Conservation (phyloP, 306 rosid species). For the Carpinus viminea region DNA sequence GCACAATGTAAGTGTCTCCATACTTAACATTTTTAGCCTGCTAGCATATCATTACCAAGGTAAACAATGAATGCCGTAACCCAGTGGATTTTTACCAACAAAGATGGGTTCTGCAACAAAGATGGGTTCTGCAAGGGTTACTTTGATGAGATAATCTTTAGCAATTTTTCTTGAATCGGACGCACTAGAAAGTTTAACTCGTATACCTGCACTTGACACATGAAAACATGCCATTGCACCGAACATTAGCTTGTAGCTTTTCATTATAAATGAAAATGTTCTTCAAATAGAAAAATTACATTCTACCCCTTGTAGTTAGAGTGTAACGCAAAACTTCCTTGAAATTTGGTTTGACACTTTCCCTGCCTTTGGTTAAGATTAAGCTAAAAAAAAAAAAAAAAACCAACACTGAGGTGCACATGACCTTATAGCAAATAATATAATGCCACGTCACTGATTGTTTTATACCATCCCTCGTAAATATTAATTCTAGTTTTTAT, state of each 20-base stretch:
- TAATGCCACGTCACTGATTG: no score
- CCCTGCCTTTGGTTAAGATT: background rate
- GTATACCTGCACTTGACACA: background rate
- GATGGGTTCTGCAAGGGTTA: background rate
- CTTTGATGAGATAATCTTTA: background rate
- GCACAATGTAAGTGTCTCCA: conserved; percentile 48
- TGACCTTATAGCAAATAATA: no score
- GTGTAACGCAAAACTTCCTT: background rate
- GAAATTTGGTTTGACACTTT: background rate
- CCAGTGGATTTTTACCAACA: background rate
- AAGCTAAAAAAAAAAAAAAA: background rate
- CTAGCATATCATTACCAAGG: background rate
- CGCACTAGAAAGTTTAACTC: background rate
- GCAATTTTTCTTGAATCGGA: background rate
- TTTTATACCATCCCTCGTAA: no score
- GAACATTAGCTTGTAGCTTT: background rate
- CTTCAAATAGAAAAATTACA: background rate
- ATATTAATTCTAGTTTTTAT: no score
- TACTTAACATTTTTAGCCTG: conserved; percentile 8
- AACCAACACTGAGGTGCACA: background rate
- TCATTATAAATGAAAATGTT: no score
- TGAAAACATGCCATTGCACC: background rate
- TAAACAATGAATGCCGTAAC: background rate
- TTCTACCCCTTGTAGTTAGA: background rate
- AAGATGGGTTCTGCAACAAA: background rate